Percentiles rank a stretch among this genome's conserved stretches.
Evolutionary conservation across 495 filamentous ascomycete species (phyloP).

Genomic region (Annulohypoxylon bovei): DNA sequence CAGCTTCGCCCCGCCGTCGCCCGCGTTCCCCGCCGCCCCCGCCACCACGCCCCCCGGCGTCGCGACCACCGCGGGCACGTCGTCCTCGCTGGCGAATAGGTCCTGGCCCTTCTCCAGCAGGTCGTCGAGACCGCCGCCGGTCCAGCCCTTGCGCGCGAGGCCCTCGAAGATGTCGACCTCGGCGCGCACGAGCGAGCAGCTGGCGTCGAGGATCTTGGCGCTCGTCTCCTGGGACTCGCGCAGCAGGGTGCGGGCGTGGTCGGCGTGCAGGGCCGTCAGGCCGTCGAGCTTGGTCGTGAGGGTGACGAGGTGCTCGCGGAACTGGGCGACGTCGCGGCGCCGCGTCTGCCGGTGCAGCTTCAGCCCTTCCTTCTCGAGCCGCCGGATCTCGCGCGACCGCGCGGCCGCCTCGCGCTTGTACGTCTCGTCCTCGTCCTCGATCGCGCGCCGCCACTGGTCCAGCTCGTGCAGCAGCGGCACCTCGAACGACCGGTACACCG

Average conservation of each 20-base stretch:
- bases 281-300: conserved; percentile 69
- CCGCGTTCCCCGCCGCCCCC: conserved; percentile 30
- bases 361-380: conserved; percentile 68
- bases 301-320: conserved; percentile 65
- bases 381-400: conserved; percentile 64
- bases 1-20: conserved; percentile 56
- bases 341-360: conserved; percentile 64
- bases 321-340: conserved; percentile 60
- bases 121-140: conserved; percentile 69
- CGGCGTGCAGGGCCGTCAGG: conserved; percentile 66
- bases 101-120: conserved; percentile 68
- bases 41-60: conserved; percentile 5
- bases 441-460: conserved; percentile 66
- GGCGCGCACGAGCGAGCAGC: conserved; percentile 67
- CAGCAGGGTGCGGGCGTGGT: conserved; percentile 64
- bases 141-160: conserved; percentile 71
- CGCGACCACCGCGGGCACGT: conserved; percentile 42
- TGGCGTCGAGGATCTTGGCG: conserved; percentile 65
- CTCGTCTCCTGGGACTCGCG: conserved; percentile 68
- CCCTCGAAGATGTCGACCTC: conserved; percentile 74
- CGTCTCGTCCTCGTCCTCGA: conserved; percentile 67
- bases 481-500: conserved; percentile 71
- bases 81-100: conserved; percentile 64
- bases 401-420: conserved; percentile 62
- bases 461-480: conserved; percentile 71